phyloP scores from a whole-genome alignment of 192 early-diverging fungal species.

The Coemansia asiatica region DNA sequence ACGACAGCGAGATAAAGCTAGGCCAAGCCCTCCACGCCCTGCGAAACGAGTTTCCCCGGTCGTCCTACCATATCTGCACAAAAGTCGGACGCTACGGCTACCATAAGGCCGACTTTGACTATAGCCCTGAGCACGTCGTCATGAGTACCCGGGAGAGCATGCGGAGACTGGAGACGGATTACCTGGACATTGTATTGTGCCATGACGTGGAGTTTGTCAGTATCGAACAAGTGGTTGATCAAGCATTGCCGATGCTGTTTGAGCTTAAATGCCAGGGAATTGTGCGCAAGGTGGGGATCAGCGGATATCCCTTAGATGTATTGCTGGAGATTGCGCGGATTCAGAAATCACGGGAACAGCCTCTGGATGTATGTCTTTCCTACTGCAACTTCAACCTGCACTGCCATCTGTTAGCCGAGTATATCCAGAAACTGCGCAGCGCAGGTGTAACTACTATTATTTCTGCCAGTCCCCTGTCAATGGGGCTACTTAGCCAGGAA shows the following conservation, averaged over 20 bases:
- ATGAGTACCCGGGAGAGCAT: constrained; percentile 63
- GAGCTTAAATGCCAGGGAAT: constrained; percentile 56
- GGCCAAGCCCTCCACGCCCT: constrained; percentile 60
- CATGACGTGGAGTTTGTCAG: constrained; percentile 81
- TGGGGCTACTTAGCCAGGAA: constrained; percentile 63
- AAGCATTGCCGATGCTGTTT: constrained; percentile 59
- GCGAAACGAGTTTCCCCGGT: constrained; percentile 59
- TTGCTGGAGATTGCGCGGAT: constrained; percentile 60
- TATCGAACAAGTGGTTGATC: constrained; percentile 55
- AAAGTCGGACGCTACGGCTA: constrained; percentile 76
- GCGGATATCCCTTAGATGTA: constrained; percentile 67
- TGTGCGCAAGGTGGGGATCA: constrained; percentile 68
- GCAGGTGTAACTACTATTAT: constrained; percentile 62
- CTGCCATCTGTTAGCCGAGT: constrained; percentile 58
- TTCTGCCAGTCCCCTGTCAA: constrained; percentile 70
- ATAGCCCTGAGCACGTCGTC: constrained; percentile 54
- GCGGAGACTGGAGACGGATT: constrained; percentile 60
- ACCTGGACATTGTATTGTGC: constrained; percentile 69
- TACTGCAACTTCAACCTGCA: constrained; percentile 74
- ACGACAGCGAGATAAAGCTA: constrained; percentile 64
- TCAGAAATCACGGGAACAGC: constrained; percentile 57
- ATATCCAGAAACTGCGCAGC: constrained; percentile 54
- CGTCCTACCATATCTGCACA: constrained; percentile 66
- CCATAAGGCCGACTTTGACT: constrained; percentile 63
- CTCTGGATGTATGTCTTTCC: constrained; percentile 64